Evolutionary conservation across 2,329 filamentous ascomycete genomes (phyloP), one percentile per base, ranked within the genome.

Genomic region (Talaromyces sp.): DNA sequence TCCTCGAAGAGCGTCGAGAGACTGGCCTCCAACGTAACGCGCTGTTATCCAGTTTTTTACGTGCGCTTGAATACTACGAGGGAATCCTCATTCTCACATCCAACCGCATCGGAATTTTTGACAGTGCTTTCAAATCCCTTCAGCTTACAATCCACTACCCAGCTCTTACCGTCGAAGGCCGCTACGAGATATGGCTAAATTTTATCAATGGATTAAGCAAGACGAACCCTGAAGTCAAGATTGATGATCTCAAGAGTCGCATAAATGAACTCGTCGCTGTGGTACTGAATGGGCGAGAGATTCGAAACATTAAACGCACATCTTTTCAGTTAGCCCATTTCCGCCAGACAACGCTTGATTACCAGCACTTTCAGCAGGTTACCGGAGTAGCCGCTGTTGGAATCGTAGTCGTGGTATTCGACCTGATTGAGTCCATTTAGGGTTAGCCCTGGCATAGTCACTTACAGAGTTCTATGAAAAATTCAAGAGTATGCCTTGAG

Each of bases 11-110:
- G 17, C 58, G 58, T 5, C 7, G n/a, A 10, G 17, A 49, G 31
- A 31, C 37, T 3, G 58, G 47, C 11, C 25, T 45, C 3, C 22
- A n/a, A 35, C 58, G 58, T 1, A 45, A 61, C 17, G 31, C 39
- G 8, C 37, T 61, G 8, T 39, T 61, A 19, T 61, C 39, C 33
- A n/a, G n/a, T n/a, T 78, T 79, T 68, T 70, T 80, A 11, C 72
- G 77, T 7, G 70, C 73, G 2, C 70, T 79, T 10, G 75, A 80
- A 67, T 79, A 78, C 67, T 78, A 74, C 67, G 64, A 75, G 52
- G 77, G 77, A 19, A 72, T 77, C 25, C 69, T 79, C 27, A 72
- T 80, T 54, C 71, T 80, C 1, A 79, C 76, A 2, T 77, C 72
- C 54, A 79, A 77, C 59, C 72, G 77, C 2, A 68, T 77, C 35